phyloP scores from a whole-genome alignment of 208 protist genomes.

The Naegleria lovaniensis region DNA sequence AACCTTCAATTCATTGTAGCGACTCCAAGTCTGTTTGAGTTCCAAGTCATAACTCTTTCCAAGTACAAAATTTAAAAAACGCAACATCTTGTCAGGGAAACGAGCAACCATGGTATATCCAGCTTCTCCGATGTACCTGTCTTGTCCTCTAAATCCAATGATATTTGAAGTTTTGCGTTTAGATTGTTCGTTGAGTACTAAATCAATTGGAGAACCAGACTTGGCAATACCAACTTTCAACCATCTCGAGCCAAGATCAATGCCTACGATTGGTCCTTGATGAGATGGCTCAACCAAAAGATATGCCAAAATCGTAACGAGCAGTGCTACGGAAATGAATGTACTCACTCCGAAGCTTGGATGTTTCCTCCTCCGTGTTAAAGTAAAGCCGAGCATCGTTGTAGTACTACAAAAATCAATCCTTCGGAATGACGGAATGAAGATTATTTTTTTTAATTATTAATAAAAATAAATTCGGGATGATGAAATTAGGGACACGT shows the following conservation, averaged over 20 bases:
- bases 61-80: constrained; percentile 33
- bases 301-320: too few species aligned
- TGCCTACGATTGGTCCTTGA: constrained; percentile 36
- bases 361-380: too few species aligned
- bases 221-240: constrained; percentile 54
- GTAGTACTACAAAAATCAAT: too few species aligned
- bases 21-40: constrained; percentile 34
- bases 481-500: too few species aligned
- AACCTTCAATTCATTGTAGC: background rate
- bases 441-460: too few species aligned
- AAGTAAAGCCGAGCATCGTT: too few species aligned
- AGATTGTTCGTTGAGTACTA: constrained; percentile 82
- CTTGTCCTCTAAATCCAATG: constrained; percentile 68
- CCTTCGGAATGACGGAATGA: too few species aligned
- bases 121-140: constrained; percentile 74
- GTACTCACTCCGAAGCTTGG: too few species aligned
- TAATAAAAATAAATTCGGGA: too few species aligned
- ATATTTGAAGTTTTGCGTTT: constrained; percentile 77
- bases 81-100: constrained; percentile 59
- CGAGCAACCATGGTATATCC: constrained; percentile 49
- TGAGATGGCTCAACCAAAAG: background rate
- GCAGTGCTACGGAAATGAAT: too few species aligned
- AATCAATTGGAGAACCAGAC: constrained; percentile 55
- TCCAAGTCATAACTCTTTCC: constrained; percentile 23
- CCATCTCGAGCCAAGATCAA: constrained; percentile 54